Evolutionary conservation across 345 rosid genomes (phyloP).

Genomic region (Heritiera fomes): DNA sequence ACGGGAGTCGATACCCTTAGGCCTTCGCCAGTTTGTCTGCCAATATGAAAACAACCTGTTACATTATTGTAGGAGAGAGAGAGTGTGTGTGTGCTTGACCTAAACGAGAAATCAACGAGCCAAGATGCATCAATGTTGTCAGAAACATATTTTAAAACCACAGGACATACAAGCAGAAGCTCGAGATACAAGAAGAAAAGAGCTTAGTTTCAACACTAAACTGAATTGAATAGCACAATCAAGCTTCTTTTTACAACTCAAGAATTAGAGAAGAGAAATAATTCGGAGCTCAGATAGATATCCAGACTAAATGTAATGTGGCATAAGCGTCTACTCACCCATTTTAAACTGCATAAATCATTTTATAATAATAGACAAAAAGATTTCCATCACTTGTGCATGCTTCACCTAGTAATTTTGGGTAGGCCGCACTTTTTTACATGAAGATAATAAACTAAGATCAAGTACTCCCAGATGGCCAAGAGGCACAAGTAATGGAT

Average conservation of each 20-base stretch:
- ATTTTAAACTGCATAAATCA: neutral
- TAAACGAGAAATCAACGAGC: neutral
- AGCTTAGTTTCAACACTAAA: neutral
- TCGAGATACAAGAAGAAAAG: neutral
- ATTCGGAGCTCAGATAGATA: neutral
- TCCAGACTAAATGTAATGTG: neutral
- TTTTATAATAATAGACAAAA: neutral
- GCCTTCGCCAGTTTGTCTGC: conserved; percentile 64
- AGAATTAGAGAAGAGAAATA: neutral
- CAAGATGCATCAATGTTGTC: neutral
- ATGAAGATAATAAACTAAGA: neutral
- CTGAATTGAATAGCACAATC: neutral
- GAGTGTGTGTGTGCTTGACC: neutral
- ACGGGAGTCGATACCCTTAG: conserved; percentile 80
- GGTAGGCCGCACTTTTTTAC: neutral
- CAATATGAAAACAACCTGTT: conserved; percentile 23
- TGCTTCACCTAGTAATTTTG: neutral
- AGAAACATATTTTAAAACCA: neutral
- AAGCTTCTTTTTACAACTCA: neutral
- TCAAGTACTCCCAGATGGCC: neutral
- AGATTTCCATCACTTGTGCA: neutral
- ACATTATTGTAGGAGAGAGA: neutral
- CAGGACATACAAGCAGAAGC: neutral
- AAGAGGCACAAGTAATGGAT: neutral
- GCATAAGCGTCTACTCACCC: neutral